Conservation (phyloP, 2,329 filamentous ascomycete species). For the Arthrobotrys pseudoclavata region DNA sequence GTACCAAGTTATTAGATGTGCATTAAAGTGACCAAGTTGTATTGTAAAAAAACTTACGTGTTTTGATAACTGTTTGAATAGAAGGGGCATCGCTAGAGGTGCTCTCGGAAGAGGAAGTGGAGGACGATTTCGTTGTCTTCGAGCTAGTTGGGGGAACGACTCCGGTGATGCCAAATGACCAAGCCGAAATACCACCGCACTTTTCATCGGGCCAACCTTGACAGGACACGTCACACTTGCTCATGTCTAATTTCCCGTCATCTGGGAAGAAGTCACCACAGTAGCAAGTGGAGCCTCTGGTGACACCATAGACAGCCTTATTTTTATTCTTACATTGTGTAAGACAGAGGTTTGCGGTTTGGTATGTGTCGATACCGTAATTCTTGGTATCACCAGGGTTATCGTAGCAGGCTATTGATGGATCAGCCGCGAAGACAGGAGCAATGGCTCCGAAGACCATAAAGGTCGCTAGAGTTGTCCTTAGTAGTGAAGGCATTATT, state of each 20-base stretch:
- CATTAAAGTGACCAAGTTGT: constrained; percentile 3
- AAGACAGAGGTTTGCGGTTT: constrained; percentile 46
- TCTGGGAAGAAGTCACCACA: constrained; percentile 80
- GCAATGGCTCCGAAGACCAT: constrained; percentile 42
- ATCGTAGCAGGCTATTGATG: constrained; percentile 35
- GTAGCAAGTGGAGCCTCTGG: constrained; percentile 75
- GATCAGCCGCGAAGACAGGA: constrained; percentile 26
- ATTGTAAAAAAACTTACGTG: constrained; percentile 10
- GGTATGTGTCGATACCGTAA: constrained; percentile 52
- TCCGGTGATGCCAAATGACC: constrained; percentile 50
- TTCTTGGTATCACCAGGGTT: constrained; percentile 42
- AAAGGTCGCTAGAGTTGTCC: constrained; percentile 34
- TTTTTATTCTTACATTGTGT: constrained; percentile 26
- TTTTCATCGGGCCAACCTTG: constrained; percentile 73
- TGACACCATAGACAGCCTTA: constrained; percentile 74
- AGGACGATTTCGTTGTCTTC: constrained; percentile 23
- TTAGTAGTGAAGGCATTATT: constrained; percentile 55
- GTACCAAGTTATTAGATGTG: background rate
- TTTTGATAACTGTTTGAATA: constrained; percentile 62
- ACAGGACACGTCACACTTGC: constrained; percentile 76
- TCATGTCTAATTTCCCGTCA: constrained; percentile 71
- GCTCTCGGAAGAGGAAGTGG: constrained; percentile 38
- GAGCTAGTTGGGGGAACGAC: constrained; percentile 51
- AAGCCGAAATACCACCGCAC: constrained; percentile 69
- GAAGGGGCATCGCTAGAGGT: constrained; percentile 61